These are phyloP conservation scores for Lanmaoa rubissima DNA, from an alignment of 768 basidiomycete genomes.

Conservation along the genomic window DNA sequence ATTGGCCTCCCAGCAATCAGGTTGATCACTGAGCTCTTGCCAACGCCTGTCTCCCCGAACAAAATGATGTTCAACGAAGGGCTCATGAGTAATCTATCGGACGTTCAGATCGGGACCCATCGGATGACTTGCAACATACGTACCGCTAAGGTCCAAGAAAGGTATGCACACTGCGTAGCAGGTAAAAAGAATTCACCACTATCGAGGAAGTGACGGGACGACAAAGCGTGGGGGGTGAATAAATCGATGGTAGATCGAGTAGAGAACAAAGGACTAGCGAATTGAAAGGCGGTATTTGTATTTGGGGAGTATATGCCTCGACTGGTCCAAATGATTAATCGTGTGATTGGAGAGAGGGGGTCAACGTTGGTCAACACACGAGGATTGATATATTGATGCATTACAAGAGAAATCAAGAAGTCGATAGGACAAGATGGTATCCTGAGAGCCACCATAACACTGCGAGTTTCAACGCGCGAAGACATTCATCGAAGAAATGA, in stretches of 20 bases:
- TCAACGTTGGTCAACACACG: no score
- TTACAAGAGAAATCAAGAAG: no score
- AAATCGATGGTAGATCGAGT: slow-evolving; percentile 1
- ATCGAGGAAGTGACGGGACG: background rate
- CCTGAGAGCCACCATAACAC: no score
- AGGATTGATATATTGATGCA: no score
- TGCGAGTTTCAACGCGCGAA: no score
- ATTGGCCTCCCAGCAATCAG: no score
- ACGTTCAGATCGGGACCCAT: slow-evolving; percentile 17
- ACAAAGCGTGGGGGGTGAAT: background rate
- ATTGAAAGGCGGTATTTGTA: slow-evolving; percentile 17
- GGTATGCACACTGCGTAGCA: background rate
- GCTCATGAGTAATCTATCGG: slow-evolving; percentile 17
- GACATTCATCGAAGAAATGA: no score
- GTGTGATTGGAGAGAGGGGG: slow-evolving; percentile 3
- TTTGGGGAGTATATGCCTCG: slow-evolving; percentile 3
- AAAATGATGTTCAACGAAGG: slow-evolving; percentile 38
- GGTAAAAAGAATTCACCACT: background rate
- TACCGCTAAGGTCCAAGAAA: slow-evolving; percentile 7
- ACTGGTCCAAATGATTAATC: slow-evolving; percentile 18
- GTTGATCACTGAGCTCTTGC: no score
- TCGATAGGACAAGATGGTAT: no score
- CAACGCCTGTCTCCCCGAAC: slow-evolving; percentile 48
- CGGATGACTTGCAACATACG: slow-evolving; percentile 1
- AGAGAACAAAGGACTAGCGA: background rate